A percentile compares a stretch with the other conserved stretches of the same genome.
phyloP scores from a whole-genome alignment of 2,329 filamentous ascomycete species.

The Sarocladium kiliense region DNA sequence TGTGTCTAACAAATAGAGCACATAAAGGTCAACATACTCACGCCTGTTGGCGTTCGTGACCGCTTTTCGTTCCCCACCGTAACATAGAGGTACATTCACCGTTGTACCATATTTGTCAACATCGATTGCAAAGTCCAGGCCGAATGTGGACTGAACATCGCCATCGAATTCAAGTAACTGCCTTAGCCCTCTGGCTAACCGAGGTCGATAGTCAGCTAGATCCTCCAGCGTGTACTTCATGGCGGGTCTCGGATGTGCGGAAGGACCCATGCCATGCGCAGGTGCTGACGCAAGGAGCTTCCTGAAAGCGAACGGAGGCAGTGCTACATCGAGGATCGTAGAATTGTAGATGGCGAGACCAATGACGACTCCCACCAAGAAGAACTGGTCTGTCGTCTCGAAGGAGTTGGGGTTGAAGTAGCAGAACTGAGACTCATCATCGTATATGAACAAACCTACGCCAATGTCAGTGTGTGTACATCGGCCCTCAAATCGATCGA shows the following conservation, averaged over 20 bases:
- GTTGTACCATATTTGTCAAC: conserved; percentile 70
- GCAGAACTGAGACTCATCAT: conserved; percentile 84
- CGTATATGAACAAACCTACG: conserved; percentile 83
- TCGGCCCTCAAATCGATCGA: no score
- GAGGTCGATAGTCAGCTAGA: conserved; percentile 74
- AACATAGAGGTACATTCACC: conserved; percentile 63
- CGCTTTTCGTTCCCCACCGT: conserved; percentile 64
- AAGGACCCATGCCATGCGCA: conserved; percentile 46
- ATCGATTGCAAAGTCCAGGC: conserved; percentile 74
- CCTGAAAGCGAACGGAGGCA: conserved; percentile 85
- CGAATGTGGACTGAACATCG: conserved; percentile 75
- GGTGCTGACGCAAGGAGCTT: conserved; percentile 78
- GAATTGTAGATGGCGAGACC: conserved; percentile 93
- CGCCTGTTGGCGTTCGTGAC: conserved; percentile 81
- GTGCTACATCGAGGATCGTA: conserved; percentile 81
- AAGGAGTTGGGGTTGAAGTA: conserved; percentile 92
- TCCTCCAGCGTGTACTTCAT: conserved; percentile 75
- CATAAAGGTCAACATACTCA: conserved; percentile 83
- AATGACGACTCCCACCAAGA: conserved; percentile 80
- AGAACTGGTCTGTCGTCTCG: conserved; percentile 88
- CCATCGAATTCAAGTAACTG: conserved; percentile 79
- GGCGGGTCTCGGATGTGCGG: conserved; percentile 44
- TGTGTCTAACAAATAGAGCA: conserved; percentile 73
- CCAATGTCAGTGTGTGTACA: conserved; percentile 9
- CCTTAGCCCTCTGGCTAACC: conserved; percentile 68